Conservation (phyloP, 2,329 filamentous ascomycete species). For the Colletotrichum sp. region DNA sequence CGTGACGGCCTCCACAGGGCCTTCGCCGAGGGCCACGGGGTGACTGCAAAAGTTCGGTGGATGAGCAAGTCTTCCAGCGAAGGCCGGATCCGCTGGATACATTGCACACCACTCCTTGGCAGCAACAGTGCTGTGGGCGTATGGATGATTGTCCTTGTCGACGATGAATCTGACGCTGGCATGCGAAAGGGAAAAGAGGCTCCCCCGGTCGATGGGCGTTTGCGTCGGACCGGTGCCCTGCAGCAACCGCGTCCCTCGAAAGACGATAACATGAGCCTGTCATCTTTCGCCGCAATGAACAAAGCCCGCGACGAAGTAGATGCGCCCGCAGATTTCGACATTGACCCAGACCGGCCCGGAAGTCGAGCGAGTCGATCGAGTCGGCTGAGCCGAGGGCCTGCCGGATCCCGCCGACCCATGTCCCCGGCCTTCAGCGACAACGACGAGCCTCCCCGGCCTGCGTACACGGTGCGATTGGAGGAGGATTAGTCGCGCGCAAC, state of each 20-base stretch:
- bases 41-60: slow-evolving; percentile 80
- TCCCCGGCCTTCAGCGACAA: neutral
- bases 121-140: slow-evolving; percentile 72
- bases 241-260: neutral
- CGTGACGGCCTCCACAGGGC: slow-evolving; percentile 59
- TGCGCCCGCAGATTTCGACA: neutral
- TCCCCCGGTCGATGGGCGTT: slow-evolving; percentile 27
- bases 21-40: slow-evolving; percentile 70
- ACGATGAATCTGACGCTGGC: slow-evolving; percentile 55
- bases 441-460: neutral
- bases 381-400: neutral
- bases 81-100: slow-evolving; percentile 75
- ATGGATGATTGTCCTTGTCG: slow-evolving; percentile 79
- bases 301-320: slow-evolving; percentile 6
- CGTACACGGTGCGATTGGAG: slow-evolving; percentile 5
- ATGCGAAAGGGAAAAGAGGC: slow-evolving; percentile 22
- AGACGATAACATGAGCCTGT: slow-evolving; percentile 24
- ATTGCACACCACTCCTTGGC: slow-evolving; percentile 76
- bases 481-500: neutral
- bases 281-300: slow-evolving; percentile 22
- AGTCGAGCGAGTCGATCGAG: slow-evolving; percentile 15
- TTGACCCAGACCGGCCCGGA: neutral
- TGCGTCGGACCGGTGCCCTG: slow-evolving; percentile 1
- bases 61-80: slow-evolving; percentile 56
- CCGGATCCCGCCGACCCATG: neutral